Evolutionary conservation across 2,329 filamentous ascomycete species (phyloP).

Genomic region (Aspergillus sp.): DNA sequence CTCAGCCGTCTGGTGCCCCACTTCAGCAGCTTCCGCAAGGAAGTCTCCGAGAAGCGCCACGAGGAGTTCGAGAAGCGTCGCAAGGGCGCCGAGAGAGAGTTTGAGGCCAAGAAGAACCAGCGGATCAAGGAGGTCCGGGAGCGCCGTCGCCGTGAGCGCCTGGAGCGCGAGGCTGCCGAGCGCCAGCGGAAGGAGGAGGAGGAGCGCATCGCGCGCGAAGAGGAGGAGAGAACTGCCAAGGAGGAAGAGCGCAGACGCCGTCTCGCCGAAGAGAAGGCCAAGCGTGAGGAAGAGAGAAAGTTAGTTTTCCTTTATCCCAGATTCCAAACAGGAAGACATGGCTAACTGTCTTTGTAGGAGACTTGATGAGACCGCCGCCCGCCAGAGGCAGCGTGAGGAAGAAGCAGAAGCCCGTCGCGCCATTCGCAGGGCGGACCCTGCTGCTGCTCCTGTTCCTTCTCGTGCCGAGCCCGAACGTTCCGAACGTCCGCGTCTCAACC

Average conservation of each 20-base stretch:
- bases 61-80: slow-evolving; percentile 94
- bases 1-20: slow-evolving; percentile 74
- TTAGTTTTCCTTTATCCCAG: slow-evolving; percentile 31
- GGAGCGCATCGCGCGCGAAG: slow-evolving; percentile 72
- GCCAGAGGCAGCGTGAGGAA: slow-evolving; percentile 76
- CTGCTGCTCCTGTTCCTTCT: slow-evolving; percentile 26
- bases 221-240: slow-evolving; percentile 71
- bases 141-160: slow-evolving; percentile 71
- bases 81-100: slow-evolving; percentile 82
- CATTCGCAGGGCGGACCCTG: slow-evolving; percentile 52
- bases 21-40: slow-evolving; percentile 77
- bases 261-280: slow-evolving; percentile 63
- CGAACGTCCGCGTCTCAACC: slow-evolving; percentile 49
- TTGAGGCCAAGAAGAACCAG: slow-evolving; percentile 82
- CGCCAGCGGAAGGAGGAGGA: slow-evolving; percentile 72
- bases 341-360: slow-evolving; percentile 44
- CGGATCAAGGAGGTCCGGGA: slow-evolving; percentile 87
- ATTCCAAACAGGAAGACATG: neutral
- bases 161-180: slow-evolving; percentile 78
- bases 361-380: slow-evolving; percentile 55
- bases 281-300: slow-evolving; percentile 54
- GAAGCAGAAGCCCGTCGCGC: slow-evolving; percentile 73
- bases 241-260: slow-evolving; percentile 74
- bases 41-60: slow-evolving; percentile 77
- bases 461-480: slow-evolving; percentile 47